These are phyloP conservation scores for Coprinopsis marcescibilis DNA, from an alignment of 768 basidiomycete species.

Conservation along the genomic window DNA sequence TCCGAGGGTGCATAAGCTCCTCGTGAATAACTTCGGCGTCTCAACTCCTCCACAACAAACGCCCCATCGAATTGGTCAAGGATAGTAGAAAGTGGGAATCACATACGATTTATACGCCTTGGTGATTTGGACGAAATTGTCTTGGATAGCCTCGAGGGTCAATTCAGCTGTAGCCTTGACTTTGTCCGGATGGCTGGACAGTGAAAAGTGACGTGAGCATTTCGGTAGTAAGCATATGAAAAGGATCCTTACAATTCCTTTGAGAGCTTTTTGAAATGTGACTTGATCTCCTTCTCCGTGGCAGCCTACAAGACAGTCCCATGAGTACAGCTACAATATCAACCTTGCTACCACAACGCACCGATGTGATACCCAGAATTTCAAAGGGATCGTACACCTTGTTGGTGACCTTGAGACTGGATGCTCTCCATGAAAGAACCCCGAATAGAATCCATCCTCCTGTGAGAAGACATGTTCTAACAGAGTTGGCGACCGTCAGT, in stretches of 20 bases:
- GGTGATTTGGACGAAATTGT: slow-evolving; percentile 86
- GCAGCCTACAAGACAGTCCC: slow-evolving; percentile 38
- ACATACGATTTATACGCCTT: slow-evolving; percentile 95
- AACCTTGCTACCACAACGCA: slow-evolving; percentile 34
- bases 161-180: slow-evolving; percentile 76
- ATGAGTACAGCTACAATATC: slow-evolving; percentile 4
- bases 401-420: slow-evolving; percentile 50
- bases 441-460: slow-evolving; percentile 73
- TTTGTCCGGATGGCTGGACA: slow-evolving; percentile 90
- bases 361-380: slow-evolving; percentile 74
- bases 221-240: not conserved
- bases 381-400: slow-evolving; percentile 92
- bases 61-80: too few species aligned
- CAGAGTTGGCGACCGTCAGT: slow-evolving; percentile 8
- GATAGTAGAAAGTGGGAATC: too few species aligned
- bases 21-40: too few species aligned
- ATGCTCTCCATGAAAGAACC: slow-evolving; percentile 61
- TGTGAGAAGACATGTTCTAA: slow-evolving; percentile 54
- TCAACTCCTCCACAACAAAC: too few species aligned
- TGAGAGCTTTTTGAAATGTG: slow-evolving; percentile 90
- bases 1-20: too few species aligned
- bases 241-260: slow-evolving; percentile 60
- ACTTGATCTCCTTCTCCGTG: slow-evolving; percentile 89
- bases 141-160: slow-evolving; percentile 81
- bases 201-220: not conserved